Conservation (phyloP, 2,329 filamentous ascomycete species). For the Ophiostoma sp. region DNA sequence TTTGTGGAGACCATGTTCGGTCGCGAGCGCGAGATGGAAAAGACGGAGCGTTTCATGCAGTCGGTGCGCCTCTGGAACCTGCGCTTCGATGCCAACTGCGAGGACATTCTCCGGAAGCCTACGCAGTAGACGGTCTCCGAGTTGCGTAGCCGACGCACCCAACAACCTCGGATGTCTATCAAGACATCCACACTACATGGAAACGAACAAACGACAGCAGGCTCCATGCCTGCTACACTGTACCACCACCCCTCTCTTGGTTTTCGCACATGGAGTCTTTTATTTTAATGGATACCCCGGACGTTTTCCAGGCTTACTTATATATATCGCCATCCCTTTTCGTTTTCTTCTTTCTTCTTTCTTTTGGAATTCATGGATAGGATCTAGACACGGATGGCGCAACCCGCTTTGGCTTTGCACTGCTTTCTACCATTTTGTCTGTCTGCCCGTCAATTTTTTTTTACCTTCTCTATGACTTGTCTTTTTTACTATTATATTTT, state of each 20-base stretch:
- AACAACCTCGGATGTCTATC: background rate
- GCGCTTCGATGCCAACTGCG: conserved; percentile 93
- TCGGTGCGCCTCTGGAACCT: conserved; percentile 83
- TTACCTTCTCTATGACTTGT: background rate
- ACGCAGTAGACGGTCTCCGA: conserved; percentile 41
- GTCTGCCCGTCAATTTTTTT: background rate
- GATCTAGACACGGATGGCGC: conserved; percentile 25
- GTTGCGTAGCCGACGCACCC: background rate
- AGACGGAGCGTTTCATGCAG: conserved; percentile 90
- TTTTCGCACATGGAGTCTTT: conserved; percentile 22
- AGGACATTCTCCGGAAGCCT: conserved; percentile 69
- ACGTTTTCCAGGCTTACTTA: conserved; percentile 19
- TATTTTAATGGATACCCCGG: conserved; percentile 21
- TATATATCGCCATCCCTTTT: background rate
- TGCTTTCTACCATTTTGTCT: conserved; percentile 12
- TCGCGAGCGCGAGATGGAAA: conserved; percentile 79
- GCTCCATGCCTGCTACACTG: conserved; percentile 13
- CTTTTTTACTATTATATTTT: conserved; percentile 11
- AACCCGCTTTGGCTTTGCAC: conserved; percentile 19
- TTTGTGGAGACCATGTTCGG: conserved; percentile 97
- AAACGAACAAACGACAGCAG: background rate
- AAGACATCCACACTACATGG: background rate
- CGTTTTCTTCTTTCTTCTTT: conserved; percentile 8
- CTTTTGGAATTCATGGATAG: conserved; percentile 13
- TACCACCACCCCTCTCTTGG: conserved; percentile 24